A percentile compares a stretch with the other conserved stretches of the same genome.
Conservation (phyloP, 140 eudicot genomes). For the Eryngium alpinum region DNA sequence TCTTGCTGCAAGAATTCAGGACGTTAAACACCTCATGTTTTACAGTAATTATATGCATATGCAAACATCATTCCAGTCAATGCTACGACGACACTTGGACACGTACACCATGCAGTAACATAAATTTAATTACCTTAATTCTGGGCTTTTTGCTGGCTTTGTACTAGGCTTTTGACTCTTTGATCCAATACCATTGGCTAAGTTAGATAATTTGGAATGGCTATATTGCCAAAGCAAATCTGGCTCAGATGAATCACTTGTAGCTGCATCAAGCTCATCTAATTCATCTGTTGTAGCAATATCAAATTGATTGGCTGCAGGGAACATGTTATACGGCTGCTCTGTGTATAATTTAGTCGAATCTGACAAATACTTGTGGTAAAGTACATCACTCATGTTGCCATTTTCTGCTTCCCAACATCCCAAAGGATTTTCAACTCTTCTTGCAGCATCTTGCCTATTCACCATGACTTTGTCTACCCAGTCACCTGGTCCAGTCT, state of each 20-base stretch:
- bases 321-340: slow-evolving; percentile 40
- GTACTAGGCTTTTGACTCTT: slow-evolving; percentile 38
- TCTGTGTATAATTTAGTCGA: slow-evolving; percentile 48
- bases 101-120: too few relatives aligned
- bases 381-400: slow-evolving; percentile 40
- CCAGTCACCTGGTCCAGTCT: slow-evolving; percentile 71
- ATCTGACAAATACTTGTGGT: slow-evolving; percentile 58
- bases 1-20: slow-evolving; percentile 38
- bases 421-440: slow-evolving; percentile 28
- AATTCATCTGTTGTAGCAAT: slow-evolving; percentile 49
- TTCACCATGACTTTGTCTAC: slow-evolving; percentile 98
- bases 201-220: slow-evolving; percentile 56
- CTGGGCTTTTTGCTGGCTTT: slow-evolving; percentile 61
- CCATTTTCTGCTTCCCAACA: slow-evolving; percentile 63
- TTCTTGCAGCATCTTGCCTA: slow-evolving; percentile 60
- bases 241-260: slow-evolving; percentile 91
- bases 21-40: background rate
- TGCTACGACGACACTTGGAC: too few relatives aligned
- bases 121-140: slow-evolving; percentile 71
- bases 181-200: slow-evolving; percentile 45
- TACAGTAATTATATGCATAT: background rate
- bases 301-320: slow-evolving; percentile 47
- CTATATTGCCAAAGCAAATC: slow-evolving; percentile 90
- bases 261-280: slow-evolving; percentile 93
- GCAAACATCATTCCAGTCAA: background rate